Conservation (phyloP, 345 rosid species). For the Brassica rapa region DNA sequence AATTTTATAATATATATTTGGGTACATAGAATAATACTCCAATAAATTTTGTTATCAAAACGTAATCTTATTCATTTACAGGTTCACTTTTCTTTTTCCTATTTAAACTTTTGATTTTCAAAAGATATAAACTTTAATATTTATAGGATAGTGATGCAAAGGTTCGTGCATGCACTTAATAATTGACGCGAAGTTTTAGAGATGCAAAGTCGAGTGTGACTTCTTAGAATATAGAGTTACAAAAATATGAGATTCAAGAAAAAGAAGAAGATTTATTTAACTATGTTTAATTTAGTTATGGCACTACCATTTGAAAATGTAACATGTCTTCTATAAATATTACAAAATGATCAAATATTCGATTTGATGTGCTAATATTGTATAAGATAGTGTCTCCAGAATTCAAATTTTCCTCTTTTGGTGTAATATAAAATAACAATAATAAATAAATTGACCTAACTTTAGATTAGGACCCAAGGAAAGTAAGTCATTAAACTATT, state of each 20-base stretch:
- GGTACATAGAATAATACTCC: not conserved
- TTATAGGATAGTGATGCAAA: conserved; percentile 24
- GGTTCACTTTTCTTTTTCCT: not conserved
- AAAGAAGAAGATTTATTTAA: not conserved
- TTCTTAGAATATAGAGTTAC: conserved; percentile 12
- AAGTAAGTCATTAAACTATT: conserved; percentile 27
- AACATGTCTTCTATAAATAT: not conserved
- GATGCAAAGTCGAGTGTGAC: conserved; percentile 36
- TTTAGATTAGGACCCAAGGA: conserved; percentile 15
- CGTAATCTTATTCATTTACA: conserved; percentile 14
- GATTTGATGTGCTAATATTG: not conserved
- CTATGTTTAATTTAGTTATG: not conserved
- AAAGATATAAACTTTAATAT: conserved; percentile 15
- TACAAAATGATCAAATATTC: not conserved
- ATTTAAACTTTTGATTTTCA: not conserved
- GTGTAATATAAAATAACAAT: not conserved
- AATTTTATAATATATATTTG: not conserved
- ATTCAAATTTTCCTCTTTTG: conserved; percentile 2
- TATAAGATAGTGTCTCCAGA: not conserved
- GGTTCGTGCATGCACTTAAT: conserved; percentile 30
- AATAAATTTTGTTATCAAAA: conserved; percentile 6
- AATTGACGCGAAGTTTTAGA: not conserved
- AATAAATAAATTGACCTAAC: conserved; percentile 35
- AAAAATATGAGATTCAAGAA: not conserved
- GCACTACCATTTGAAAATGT: not conserved